Evolutionary conservation across 2,329 filamentous ascomycete species (phyloP), one percentile per base, ranked within the genome.

Genomic region (Periconia macrospinosa): DNA sequence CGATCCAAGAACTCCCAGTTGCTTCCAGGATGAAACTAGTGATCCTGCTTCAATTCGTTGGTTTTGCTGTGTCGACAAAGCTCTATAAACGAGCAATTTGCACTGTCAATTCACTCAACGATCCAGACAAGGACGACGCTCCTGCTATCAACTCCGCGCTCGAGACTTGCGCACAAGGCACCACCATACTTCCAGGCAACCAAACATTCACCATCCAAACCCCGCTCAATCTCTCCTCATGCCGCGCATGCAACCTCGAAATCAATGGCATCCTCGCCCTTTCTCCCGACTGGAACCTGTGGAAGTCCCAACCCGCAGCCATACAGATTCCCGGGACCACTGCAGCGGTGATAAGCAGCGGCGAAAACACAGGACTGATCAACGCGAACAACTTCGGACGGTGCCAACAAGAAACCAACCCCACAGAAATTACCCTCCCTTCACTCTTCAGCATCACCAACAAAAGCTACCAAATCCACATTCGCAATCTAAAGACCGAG

Each of bases 71-170:
- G 30, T 49, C 45, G 20, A 44, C 42, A 2, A 19, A 10, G 27
- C n/a, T 44, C 17, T 33, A 30, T n/a, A 53, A 55, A 45, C 57
- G 53, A 43, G 63, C 67, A 14, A 59, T 66, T 27, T 77, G 74
- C 52, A 76, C 68, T 0, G 67, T 73, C 2, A 52, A 47, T 13
- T 62, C 71, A 3, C 67, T 66, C 15, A 67, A 69, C 23, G 63
- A 62, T 7, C 55, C 66, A 2, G 69, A 66, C 1, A 68, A 59
- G 0, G 77, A 80, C 46, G 78, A 81, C 53, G 69, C 72, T 0
- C 78, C 78, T 1, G 75, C 76, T 1, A 80, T 81, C 43, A 58
- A 63, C 35, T 66, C 73, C 1, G 77, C 79, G 0, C 73, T 81
- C 15, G 47, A 69, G 14, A 63, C 59, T 11, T 79, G 77, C 49